These are phyloP conservation scores for Eucalyptus polybractea DNA, from an alignment of 345 rosid genomes.

Conservation along the genomic window DNA sequence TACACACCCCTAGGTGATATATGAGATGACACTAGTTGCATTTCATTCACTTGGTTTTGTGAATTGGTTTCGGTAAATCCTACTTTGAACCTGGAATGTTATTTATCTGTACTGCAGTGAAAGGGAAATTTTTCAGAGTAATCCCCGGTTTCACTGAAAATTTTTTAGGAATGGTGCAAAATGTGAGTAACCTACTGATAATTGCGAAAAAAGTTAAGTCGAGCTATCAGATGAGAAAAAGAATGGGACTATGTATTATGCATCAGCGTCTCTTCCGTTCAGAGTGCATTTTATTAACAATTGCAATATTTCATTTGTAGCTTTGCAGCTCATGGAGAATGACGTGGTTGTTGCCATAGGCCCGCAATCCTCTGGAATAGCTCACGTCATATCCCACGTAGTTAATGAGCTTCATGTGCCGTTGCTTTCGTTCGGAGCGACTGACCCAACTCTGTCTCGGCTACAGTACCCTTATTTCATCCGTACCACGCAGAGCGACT, in stretches of 20 bases:
- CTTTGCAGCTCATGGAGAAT: conserved; percentile 77
- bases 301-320: conserved; percentile 22
- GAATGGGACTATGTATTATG: neutral
- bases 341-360: conserved; percentile 67
- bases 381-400: conserved; percentile 71
- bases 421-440: conserved; percentile 60
- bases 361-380: conserved; percentile 91
- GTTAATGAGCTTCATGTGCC: conserved; percentile 60
- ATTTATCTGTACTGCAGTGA: neutral
- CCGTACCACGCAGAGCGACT: conserved; percentile 47
- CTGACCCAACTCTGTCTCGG: conserved; percentile 50
- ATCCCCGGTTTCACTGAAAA: neutral
- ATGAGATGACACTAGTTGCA: neutral
- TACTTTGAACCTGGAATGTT: too few species aligned
- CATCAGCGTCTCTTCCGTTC: neutral
- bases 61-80: neutral
- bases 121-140: neutral
- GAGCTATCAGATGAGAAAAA: neutral
- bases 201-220: neutral
- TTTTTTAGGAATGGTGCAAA: neutral
- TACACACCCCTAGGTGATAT: neutral
- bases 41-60: neutral
- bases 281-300: neutral
- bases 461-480: conserved; percentile 62
- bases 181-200: neutral